Base-by-base conservation (phyloP, 1,284 basidiomycete genomes). In the Heliocybe sulcata region DNA sequence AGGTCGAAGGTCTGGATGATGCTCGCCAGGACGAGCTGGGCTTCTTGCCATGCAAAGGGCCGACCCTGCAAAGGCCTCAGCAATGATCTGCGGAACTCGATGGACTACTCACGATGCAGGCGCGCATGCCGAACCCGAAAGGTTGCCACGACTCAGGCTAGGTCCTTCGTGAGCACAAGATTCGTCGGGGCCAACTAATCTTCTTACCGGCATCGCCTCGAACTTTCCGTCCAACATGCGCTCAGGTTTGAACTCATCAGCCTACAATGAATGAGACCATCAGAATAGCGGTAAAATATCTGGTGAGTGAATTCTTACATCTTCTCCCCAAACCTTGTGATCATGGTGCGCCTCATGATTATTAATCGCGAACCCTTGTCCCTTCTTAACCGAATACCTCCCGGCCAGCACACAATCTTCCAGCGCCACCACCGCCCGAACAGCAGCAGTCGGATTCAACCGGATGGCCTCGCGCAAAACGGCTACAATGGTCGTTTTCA, bases 1-100 rank as follows among this genome's bases (percentile, higher is more conserved):
- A 79, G 62, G 60, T 79, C 76, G 63, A 79, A 79, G 52, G 70
- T 70, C 58, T 75, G 72, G 50, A 77, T 63, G 22, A 78, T 64
- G 25, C 67, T 65, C 0, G 72, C 72, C 26, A 79, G 60, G 9
- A 72, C 72, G 22, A 79, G 69, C 33, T 64, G 56, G 2, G 75
- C 70, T 63, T 80, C 77, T 59, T 80, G 78, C 72, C 73, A 73
- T 0, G 77, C 76, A 47, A 79, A 76, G 0, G 75, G 69, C 3
- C 77, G 68, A 9, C 75, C 71, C 65, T 66, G 45, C 10, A 49
- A 16, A n/a, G 19, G 12, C 20, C 47, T 48, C n/a, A 29, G n/a
- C 45, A 12, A 27, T 45, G 6, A 26, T 23, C 12, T 16, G 4
- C 35, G n/a, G 10, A 12, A 6, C 20, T 31, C 6, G 14, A 25